phyloP scores from a whole-genome alignment of 768 basidiomycete species.

The Terana coerulea region DNA sequence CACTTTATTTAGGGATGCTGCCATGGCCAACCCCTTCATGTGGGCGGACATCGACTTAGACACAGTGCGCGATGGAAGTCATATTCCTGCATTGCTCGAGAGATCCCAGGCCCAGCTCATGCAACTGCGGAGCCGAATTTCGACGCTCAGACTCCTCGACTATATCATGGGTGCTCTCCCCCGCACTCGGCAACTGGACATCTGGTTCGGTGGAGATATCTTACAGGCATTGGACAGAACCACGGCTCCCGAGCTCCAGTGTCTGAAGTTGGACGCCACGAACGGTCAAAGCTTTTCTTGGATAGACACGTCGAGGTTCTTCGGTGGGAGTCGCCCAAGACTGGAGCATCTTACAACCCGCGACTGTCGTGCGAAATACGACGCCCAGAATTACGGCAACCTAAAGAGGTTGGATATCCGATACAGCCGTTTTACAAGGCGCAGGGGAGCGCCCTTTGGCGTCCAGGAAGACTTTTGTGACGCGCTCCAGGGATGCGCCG shows the following conservation, averaged over 20 bases:
- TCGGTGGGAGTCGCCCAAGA: too few species aligned
- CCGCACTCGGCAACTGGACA: background rate
- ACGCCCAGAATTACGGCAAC: too few species aligned
- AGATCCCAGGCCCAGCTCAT: background rate
- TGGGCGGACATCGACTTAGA: slow-evolving; percentile 2
- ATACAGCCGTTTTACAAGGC: background rate
- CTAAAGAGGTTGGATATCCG: background rate
- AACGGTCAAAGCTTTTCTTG: too few species aligned
- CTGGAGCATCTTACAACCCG: too few species aligned
- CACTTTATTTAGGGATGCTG: background rate
- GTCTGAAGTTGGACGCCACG: too few species aligned
- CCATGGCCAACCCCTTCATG: background rate
- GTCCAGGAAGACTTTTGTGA: background rate
- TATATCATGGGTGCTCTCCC: background rate
- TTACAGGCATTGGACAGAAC: too few species aligned
- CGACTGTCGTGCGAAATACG: too few species aligned
- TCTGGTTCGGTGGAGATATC: background rate
- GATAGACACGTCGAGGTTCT: too few species aligned
- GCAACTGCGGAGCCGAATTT: background rate
- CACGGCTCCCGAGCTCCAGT: too few species aligned
- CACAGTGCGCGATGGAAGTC: background rate
- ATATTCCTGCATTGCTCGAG: background rate
- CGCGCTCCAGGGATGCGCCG: background rate
- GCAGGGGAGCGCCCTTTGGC: background rate
- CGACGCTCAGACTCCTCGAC: background rate